Conservation (phyloP, 352 stramenopile genomes). For the Globisporangium nagaii region DNA sequence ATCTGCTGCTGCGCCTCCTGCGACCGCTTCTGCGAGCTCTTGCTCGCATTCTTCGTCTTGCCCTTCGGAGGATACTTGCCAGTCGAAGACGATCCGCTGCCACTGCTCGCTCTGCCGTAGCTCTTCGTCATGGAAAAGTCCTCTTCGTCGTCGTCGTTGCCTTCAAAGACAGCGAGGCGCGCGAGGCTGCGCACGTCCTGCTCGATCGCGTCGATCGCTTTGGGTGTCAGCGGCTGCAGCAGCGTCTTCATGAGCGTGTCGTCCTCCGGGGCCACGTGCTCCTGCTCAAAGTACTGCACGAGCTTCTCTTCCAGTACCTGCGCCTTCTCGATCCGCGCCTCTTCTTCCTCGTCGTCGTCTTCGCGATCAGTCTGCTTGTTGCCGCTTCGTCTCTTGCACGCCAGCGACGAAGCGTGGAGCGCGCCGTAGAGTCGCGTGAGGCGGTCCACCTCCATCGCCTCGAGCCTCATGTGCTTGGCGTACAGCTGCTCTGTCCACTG, state of each 20-base stretch:
- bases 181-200: slow-evolving; percentile 38
- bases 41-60: neutral
- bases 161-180: slow-evolving; percentile 12
- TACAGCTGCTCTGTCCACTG: slow-evolving; percentile 48
- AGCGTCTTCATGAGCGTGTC: slow-evolving; percentile 30
- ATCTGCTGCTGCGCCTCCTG: slow-evolving; percentile 3
- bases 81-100: neutral
- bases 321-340: slow-evolving; percentile 22
- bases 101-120: neutral
- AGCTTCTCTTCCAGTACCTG: slow-evolving; percentile 40
- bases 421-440: slow-evolving; percentile 54
- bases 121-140: neutral
- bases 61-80: neutral
- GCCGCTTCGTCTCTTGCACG: neutral
- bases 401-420: slow-evolving; percentile 30
- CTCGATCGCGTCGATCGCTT: slow-evolving; percentile 52
- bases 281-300: slow-evolving; percentile 61
- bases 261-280: slow-evolving; percentile 22
- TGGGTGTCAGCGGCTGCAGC: slow-evolving; percentile 39
- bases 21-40: neutral
- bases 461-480: slow-evolving; percentile 46
- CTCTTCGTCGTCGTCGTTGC: slow-evolving; percentile 9
- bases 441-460: slow-evolving; percentile 49
- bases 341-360: slow-evolving; percentile 13
- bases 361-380: neutral